Base-by-base conservation (phyloP, 1,139 yeast species). In the Blastobotrys niveus region DNA sequence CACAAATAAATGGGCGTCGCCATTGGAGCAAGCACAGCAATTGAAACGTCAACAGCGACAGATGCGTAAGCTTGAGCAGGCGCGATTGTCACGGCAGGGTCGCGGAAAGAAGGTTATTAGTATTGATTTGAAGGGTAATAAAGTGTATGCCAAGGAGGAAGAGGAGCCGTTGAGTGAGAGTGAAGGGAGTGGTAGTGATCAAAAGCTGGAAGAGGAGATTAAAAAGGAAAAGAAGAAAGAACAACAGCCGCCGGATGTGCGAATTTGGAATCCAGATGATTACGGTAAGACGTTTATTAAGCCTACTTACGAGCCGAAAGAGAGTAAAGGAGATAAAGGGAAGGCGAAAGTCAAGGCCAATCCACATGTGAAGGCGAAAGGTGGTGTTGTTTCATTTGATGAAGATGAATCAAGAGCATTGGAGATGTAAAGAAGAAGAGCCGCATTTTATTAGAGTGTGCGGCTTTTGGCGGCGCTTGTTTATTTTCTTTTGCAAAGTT, bases 41-140 rank as follows among this genome's bases (percentile, higher is more conserved):
- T 70, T 91, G 54, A 87, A 88, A 61, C 78, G 78, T 52, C 96
- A 88, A 59, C 96, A 89, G 58, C 75, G 81, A 46, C 82, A 79
- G 53, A 61, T 82, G 47, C 68, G 85, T 6, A 78, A 77, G 54
- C 72, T 79, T 58, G 82, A 82, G 46, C 78, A 76, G 41, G 65
- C 70, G 34, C 82, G 79, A 39, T 70, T 69, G 46, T 75, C 73
- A 19, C 67, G 89, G 34, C 61, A 73, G 1, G 96, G 95, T 0
- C 72, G 88, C 39, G 89, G 89, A 3, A 79, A 78, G 48, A 78
- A 76, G 47, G 82, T 83, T 1, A 71, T 91, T 40, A 87, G 84
- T 53, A 80, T 91, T 74, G 79, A 82, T 18, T 79, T 91, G 18
- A 72, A 75, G 42, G 82, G 89, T 53, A 95, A 95, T n/a, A 84